phyloP scores from a whole-genome alignment of 2,329 filamentous ascomycete genomes.

The Hymenoscyphus scutula region DNA sequence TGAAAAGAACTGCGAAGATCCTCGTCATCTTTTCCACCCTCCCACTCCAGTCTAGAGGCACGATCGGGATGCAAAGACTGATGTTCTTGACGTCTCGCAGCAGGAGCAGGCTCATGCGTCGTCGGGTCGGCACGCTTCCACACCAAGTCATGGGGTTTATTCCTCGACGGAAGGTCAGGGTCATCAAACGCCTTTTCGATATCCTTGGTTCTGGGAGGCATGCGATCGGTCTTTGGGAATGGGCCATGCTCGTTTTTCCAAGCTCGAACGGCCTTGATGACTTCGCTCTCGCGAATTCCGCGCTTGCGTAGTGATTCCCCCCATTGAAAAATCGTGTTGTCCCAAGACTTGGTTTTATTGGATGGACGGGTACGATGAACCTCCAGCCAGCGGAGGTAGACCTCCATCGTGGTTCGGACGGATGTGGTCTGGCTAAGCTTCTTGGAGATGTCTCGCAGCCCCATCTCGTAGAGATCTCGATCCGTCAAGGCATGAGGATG shows the following conservation, averaged over 20 bases:
- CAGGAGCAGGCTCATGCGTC: not conserved
- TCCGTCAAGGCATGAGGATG: slow-evolving; percentile 19
- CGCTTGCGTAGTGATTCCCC: slow-evolving; percentile 22
- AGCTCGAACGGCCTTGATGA: slow-evolving; percentile 18
- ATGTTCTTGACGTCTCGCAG: not conserved
- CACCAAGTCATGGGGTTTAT: not conserved
- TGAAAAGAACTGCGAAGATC: not conserved
- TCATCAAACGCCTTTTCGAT: slow-evolving; percentile 20
- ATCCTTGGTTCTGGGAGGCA: slow-evolving; percentile 13
- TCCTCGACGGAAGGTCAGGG: not conserved
- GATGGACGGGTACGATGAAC: slow-evolving; percentile 23
- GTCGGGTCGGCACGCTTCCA: slow-evolving; percentile 3
- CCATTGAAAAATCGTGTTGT: slow-evolving; percentile 30
- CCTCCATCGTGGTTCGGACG: slow-evolving; percentile 14
- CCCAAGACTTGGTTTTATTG: slow-evolving; percentile 23
- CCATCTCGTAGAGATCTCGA: slow-evolving; percentile 21
- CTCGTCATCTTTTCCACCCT: not conserved
- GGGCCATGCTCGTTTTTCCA: slow-evolving; percentile 24
- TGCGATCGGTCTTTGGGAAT: slow-evolving; percentile 4
- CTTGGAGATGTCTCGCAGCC: slow-evolving; percentile 25
- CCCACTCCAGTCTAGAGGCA: not conserved
- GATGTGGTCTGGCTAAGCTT: slow-evolving; percentile 18
- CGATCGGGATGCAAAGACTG: not conserved
- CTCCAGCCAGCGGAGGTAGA: slow-evolving; percentile 32
- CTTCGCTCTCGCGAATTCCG: slow-evolving; percentile 17